Conservation (phyloP, 140 eudicot species). For the Ambrosia hybrid region DNA sequence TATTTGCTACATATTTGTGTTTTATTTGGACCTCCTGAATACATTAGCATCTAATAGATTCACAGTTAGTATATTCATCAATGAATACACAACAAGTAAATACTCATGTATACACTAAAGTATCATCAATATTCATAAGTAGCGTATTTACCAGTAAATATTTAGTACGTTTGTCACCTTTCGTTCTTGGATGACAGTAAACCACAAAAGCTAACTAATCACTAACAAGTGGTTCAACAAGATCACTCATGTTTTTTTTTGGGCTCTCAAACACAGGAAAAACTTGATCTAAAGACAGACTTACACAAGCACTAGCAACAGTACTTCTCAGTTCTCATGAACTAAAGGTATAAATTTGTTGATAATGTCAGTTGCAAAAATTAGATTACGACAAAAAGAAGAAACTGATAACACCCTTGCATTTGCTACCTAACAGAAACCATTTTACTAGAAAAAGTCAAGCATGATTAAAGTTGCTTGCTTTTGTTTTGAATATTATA, state of each 20-base stretch:
- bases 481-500: constrained; percentile 31
- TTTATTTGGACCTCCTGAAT: background rate
- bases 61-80: too few species aligned
- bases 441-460: constrained; percentile 40
- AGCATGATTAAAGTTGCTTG: constrained; percentile 29
- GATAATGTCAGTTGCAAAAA: background rate
- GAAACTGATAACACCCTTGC: constrained; percentile 30
- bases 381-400: constrained; percentile 57
- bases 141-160: too few species aligned
- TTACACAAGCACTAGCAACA: background rate
- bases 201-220: background rate
- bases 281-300: constrained; percentile 17
- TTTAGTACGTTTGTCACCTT: background rate
- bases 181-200: constrained; percentile 2
- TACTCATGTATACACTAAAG: too few species aligned
- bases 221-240: background rate
- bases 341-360: background rate
- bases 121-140: too few species aligned
- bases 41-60: too few species aligned
- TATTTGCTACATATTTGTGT: background rate
- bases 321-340: too few species aligned
- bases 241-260: background rate
- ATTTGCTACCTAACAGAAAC: constrained; percentile 18
- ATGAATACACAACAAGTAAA: too few species aligned
- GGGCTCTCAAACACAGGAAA: constrained; percentile 21